phyloP scores from a whole-genome alignment of 805 yeast species.

The Suhomyces sp. region DNA sequence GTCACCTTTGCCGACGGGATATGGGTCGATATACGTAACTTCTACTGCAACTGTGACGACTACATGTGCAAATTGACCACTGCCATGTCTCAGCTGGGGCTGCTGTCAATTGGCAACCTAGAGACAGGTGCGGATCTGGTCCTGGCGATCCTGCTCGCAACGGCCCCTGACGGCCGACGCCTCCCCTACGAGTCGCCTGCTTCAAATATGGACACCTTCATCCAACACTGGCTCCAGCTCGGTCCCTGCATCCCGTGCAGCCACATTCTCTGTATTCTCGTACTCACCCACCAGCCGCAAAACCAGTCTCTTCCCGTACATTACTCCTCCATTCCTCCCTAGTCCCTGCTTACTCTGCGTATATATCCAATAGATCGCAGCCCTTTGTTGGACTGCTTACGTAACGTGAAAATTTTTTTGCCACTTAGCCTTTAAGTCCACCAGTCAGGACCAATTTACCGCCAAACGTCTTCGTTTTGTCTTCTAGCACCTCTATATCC shows the following conservation, averaged over 20 bases:
- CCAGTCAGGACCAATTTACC: not conserved
- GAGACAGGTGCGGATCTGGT: not conserved
- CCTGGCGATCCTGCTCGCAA: not conserved
- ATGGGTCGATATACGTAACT: conserved; percentile 20
- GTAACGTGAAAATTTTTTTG: not conserved
- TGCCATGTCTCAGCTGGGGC: not conserved
- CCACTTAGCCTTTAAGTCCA: not conserved
- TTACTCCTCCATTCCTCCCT: not conserved
- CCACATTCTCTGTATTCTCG: not conserved
- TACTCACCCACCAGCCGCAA: not conserved
- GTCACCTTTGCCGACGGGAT: not conserved
- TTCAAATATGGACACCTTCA: not conserved
- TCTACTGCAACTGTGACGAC: conserved; percentile 33
- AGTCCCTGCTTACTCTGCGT: not conserved
- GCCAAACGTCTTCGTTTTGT: not conserved
- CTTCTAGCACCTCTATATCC: not conserved
- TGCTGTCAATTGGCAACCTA: not conserved
- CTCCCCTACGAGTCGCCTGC: not conserved
- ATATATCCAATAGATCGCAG: conserved; percentile 1
- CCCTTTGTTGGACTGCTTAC: not conserved
- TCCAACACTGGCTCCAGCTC: not conserved
- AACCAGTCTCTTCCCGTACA: not conserved
- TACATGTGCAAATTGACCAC: conserved; percentile 12
- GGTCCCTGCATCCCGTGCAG: not conserved
- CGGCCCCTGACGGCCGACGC: not conserved